Evolutionary conservation across 2,329 filamentous ascomycete species (phyloP), one percentile per base, ranked within the genome.

Genomic region (Trichoderma arundinaceum): DNA sequence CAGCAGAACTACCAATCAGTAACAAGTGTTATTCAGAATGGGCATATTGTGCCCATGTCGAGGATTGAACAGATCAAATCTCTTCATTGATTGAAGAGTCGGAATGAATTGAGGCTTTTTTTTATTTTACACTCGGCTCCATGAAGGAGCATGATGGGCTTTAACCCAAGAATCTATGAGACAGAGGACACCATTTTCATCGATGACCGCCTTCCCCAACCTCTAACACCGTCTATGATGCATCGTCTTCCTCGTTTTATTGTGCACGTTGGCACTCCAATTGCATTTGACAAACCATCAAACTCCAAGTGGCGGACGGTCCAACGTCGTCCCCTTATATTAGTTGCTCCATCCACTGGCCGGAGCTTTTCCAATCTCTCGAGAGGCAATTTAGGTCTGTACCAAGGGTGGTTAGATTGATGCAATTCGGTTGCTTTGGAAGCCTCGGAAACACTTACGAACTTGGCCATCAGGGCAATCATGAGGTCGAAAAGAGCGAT

Each of bases 401-500:
- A 33, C 7, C 13, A 7, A 32, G 8, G 28, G 46, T 6, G 43
- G 38, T 52, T 58, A 62, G 67, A 39, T 39, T 65, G 8, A 39
- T 33, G 41, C 22, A 35, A 44, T 19, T 12, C 15, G n/a, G 38
- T 43, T 33, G 7, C 17, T n/a, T 15, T 41, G 44, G 19, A 43
- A 13, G n/a, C 2, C 41, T 68, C 48, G 61, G 41, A n/a, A 49
- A n/a, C 65, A 88, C 86, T 76, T 86, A 92, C 88, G 84, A 91
- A 92, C 87, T 93, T 93, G 90, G 90, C 91, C 90, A 93, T 93
- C 86, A 93, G 91, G 85, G 90, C 90, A 92, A 93, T 88, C 90
- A 93, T 93, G 78, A 92, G 89, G 78, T 92, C 90, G 89, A 92
- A 92, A 79, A 92, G 88, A 90, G 90, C 90, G 76, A 92, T 92